Percentiles rank a stretch among this genome's conserved stretches.
These are phyloP conservation scores for Penicillium concentricum DNA, from an alignment of 2,329 filamentous ascomycete species.

Conservation along the genomic window DNA sequence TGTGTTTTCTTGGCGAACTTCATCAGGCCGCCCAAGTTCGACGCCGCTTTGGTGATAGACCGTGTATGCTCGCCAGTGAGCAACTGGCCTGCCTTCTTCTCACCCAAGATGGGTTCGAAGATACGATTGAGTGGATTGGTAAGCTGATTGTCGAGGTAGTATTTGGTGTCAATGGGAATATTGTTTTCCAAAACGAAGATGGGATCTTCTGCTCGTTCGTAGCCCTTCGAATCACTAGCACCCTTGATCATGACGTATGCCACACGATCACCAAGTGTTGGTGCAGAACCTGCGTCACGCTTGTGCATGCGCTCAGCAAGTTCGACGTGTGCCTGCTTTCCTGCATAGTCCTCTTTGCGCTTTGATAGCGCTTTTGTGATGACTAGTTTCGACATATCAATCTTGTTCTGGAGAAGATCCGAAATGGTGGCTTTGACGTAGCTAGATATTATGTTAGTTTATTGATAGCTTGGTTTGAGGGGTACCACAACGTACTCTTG, in stretches of 20 bases:
- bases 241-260: constrained; percentile 98
- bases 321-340: constrained; percentile 94
- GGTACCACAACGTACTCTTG: constrained; percentile 69
- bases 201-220: constrained; percentile 94
- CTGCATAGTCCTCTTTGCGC: constrained; percentile 67
- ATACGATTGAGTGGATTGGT: constrained; percentile 92
- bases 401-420: constrained; percentile 91
- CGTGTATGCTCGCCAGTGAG: constrained; percentile 92
- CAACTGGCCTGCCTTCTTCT: constrained; percentile 82
- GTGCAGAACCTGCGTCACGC: constrained; percentile 90
- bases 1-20: constrained; percentile 97
- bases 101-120: constrained; percentile 95
- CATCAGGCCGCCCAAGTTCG: constrained; percentile 90
- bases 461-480: background rate
- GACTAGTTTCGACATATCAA: constrained; percentile 98
- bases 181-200: constrained; percentile 98
- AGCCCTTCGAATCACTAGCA: constrained; percentile 84
- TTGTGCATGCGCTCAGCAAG: constrained; percentile 96
- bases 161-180: constrained; percentile 94
- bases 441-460: constrained; percentile 53
- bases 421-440: constrained; percentile 97
- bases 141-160: constrained; percentile 97
- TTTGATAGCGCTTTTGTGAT: constrained; percentile 98
- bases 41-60: constrained; percentile 88
- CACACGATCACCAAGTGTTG: constrained; percentile 88